Evolutionary conservation across 768 basidiomycete species (phyloP).

Genomic region (Trametes coccinea): DNA sequence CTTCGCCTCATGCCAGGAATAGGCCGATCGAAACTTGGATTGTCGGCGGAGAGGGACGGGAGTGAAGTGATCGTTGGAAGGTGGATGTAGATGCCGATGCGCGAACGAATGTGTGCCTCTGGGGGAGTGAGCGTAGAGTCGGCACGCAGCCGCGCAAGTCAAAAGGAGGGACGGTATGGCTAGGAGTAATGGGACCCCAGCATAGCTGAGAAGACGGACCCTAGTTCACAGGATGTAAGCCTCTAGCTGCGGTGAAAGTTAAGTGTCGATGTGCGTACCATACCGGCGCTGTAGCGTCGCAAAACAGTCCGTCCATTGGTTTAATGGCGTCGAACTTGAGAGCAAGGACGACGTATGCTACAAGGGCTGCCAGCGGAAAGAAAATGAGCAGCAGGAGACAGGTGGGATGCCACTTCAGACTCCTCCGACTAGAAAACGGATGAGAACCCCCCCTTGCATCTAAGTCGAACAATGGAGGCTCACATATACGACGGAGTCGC

Average conservation of each 20-base stretch:
- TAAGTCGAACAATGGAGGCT: neutral
- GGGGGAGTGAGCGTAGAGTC: constrained; percentile 17
- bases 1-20: constrained; percentile 14
- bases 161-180: constrained; percentile 53
- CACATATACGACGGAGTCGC: constrained; percentile 11
- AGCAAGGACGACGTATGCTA: constrained; percentile 44
- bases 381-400: constrained; percentile 47
- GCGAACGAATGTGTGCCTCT: constrained; percentile 9
- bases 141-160: constrained; percentile 44
- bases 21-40: neutral
- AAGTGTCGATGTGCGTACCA: constrained; percentile 45
- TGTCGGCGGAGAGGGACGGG: constrained; percentile 22
- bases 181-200: constrained; percentile 54
- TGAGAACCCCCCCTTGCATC: neutral
- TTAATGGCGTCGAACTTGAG: constrained; percentile 45
- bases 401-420: constrained; percentile 48
- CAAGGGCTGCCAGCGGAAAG: constrained; percentile 50
- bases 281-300: constrained; percentile 56
- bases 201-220: constrained; percentile 65
- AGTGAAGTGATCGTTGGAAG: constrained; percentile 19
- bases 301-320: constrained; percentile 54
- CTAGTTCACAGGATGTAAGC: constrained; percentile 33
- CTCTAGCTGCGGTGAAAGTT: neutral
- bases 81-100: constrained; percentile 1
- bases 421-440: constrained; percentile 32